A percentile compares a stretch with the other conserved stretches of the same genome.
These are phyloP conservation scores for Aspergillus hortae DNA, from an alignment of 2,329 filamentous ascomycete species.

Conservation along the genomic window DNA sequence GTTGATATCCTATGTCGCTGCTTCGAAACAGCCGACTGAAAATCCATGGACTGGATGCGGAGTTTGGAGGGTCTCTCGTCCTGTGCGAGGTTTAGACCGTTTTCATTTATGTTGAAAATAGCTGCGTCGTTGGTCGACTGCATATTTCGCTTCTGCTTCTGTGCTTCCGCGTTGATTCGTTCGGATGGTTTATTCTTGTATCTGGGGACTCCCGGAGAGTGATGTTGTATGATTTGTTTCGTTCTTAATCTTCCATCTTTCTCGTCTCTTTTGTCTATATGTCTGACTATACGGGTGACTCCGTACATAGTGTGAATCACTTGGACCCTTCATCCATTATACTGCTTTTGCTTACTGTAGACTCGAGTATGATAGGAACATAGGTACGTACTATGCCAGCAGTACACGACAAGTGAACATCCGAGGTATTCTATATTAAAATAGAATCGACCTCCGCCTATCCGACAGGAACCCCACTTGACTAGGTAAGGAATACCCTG, in stretches of 20 bases:
- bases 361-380: no score
- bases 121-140: slow-evolving; percentile 15
- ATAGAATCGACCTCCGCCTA: no score
- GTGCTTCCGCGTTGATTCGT: slow-evolving; percentile 23
- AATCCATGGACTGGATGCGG: slow-evolving; percentile 38
- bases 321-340: not conserved
- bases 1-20: slow-evolving; percentile 30
- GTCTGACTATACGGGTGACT: slow-evolving; percentile 1
- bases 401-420: not conserved
- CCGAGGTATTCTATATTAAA: not conserved
- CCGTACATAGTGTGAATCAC: slow-evolving; percentile 16
- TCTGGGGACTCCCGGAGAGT: slow-evolving; percentile 20
- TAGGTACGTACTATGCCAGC: not conserved
- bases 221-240: slow-evolving; percentile 16
- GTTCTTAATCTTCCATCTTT: slow-evolving; percentile 11
- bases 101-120: slow-evolving; percentile 21
- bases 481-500: not conserved
- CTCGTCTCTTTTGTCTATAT: slow-evolving; percentile 17
- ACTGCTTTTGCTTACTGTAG: no score
- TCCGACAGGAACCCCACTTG: not conserved
- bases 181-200: slow-evolving; percentile 19
- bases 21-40: slow-evolving; percentile 27
- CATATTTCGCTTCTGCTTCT: slow-evolving; percentile 15
- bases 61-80: slow-evolving; percentile 33
- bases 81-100: slow-evolving; percentile 29